Percentiles rank a stretch among this genome's conserved stretches.
Evolutionary conservation across 148 eudicot species (phyloP).

Genomic region (Dysphania ambrosioides): DNA sequence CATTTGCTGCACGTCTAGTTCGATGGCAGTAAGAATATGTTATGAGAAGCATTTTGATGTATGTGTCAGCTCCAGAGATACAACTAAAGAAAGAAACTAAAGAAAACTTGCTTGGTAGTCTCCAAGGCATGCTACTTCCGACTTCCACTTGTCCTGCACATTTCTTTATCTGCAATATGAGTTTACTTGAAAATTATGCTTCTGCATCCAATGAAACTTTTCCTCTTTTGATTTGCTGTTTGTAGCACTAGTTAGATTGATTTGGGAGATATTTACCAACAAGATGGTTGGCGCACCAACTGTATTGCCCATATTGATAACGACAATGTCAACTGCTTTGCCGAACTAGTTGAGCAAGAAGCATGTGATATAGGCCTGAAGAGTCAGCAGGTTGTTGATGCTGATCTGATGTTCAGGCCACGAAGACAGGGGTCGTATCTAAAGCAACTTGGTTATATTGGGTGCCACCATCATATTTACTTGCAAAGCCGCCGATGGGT

Average conservation of each 20-base stretch:
- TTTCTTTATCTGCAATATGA: neutral
- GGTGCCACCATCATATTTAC: neutral
- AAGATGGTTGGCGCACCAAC: neutral
- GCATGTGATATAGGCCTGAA: neutral
- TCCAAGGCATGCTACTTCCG: neutral
- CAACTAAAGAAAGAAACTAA: too few species aligned
- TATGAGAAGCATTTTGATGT: neutral
- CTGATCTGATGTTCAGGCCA: neutral
- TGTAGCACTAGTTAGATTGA: neutral
- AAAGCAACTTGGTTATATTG: neutral
- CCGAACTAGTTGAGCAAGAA: neutral
- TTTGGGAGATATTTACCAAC: neutral
- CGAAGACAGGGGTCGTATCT: neutral
- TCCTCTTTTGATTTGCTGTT: neutral
- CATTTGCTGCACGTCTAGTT: slow-evolving; percentile 90
- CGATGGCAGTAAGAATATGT: slow-evolving; percentile 20
- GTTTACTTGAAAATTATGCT: neutral
- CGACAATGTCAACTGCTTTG: neutral
- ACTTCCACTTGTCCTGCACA: neutral
- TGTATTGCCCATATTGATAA: neutral
- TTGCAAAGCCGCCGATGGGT: neutral
- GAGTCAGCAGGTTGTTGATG: neutral
- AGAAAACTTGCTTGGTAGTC: slow-evolving; percentile 21
- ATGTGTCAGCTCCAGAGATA: neutral
- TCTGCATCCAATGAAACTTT: neutral